These are phyloP conservation scores for Podila verticillata DNA, from an alignment of 192 early-diverging fungal genomes.

Conservation along the genomic window DNA sequence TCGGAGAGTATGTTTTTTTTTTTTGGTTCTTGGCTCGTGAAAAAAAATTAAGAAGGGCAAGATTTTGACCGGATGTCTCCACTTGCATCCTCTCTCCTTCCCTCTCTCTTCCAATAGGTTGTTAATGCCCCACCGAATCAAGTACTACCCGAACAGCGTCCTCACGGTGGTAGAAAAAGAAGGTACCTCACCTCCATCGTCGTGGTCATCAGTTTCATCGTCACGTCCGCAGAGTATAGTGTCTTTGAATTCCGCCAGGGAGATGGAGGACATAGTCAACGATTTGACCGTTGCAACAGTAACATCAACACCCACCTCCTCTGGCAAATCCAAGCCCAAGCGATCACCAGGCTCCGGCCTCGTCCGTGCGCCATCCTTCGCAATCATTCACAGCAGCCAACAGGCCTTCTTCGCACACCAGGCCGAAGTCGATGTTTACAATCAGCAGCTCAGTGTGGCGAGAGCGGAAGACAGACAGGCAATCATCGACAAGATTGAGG, in stretches of 20 bases:
- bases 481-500: not conserved
- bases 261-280: not conserved
- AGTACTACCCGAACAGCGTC: not conserved
- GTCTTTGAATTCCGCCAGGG: not conserved
- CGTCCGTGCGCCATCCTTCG: not conserved
- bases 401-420: not conserved
- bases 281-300: not conserved
- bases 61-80: not conserved
- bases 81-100: not conserved
- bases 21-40: not conserved
- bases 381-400: not conserved
- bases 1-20: not conserved
- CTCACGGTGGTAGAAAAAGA: not conserved
- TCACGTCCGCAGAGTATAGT: not conserved
- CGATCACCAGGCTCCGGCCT: not conserved
- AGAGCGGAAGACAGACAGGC: not conserved
- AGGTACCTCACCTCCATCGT: not conserved
- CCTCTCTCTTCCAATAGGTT: not conserved
- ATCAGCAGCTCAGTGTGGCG: not conserved
- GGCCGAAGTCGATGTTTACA: not conserved
- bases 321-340: not conserved
- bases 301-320: not conserved
- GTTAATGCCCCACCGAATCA: not conserved
- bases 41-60: not conserved
- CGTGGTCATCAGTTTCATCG: not conserved